Percentiles rank a stretch among this genome's conserved stretches.
Conservation (phyloP, 1,284 basidiomycete species). For the Fomitopsis palustris region DNA sequence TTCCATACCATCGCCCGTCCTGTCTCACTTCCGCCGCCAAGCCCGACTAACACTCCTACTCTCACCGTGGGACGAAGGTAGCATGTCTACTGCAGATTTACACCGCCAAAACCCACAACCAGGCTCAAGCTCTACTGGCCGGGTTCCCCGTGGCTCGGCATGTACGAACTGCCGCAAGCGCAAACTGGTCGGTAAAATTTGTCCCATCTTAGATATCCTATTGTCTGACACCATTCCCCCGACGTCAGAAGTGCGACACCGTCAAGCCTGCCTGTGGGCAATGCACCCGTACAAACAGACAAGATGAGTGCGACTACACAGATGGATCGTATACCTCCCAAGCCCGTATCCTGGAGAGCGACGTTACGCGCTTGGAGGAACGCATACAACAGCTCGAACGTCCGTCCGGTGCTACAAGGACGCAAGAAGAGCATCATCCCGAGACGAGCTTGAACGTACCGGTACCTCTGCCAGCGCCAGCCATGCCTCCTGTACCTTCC, state of each 20-base stretch:
- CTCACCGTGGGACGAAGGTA: background rate
- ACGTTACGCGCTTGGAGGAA: background rate
- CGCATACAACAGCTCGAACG: background rate
- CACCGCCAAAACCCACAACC: background rate
- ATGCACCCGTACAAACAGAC: conserved; percentile 22
- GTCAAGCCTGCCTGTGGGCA: conserved; percentile 23
- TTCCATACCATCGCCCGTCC: background rate
- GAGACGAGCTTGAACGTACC: no score
- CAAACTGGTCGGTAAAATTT: background rate
- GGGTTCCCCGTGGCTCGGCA: background rate
- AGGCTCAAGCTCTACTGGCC: background rate
- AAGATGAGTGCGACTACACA: conserved; percentile 27
- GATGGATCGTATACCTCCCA: conserved; percentile 20
- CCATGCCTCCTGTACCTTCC: background rate
- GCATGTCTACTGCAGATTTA: background rate
- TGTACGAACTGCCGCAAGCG: background rate
- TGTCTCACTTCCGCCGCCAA: background rate
- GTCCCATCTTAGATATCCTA: background rate
- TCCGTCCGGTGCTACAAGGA: background rate
- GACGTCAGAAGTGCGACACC: background rate
- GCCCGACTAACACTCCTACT: background rate
- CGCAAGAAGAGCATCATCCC: no score
- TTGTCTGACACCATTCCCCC: background rate
- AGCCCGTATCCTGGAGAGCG: background rate
- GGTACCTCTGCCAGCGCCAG: background rate